Evolutionary conservation across 2,329 filamentous ascomycete species (phyloP).

Genomic region (Fusarium humuli): DNA sequence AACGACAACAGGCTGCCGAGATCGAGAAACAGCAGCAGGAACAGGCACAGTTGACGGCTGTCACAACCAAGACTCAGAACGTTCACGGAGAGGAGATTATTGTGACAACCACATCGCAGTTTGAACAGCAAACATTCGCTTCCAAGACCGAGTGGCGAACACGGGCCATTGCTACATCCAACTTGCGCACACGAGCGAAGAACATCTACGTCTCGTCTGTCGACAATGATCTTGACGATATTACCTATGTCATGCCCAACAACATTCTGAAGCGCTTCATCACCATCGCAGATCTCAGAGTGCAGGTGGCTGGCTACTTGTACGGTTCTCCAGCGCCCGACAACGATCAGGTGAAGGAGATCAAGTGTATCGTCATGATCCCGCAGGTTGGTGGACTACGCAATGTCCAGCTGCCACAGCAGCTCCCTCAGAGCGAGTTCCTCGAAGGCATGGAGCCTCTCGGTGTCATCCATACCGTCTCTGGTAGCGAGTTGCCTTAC

Average conservation of each 20-base stretch:
- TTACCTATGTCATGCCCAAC: slow-evolving; percentile 99
- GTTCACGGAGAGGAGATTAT: slow-evolving; percentile 97
- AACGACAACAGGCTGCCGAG: slow-evolving; percentile 97
- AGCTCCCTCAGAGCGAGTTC: slow-evolving; percentile 92
- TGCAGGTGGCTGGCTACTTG: slow-evolving; percentile 95
- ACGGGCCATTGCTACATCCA: slow-evolving; percentile 94
- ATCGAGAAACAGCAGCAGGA: slow-evolving; percentile 99
- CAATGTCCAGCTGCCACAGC: slow-evolving; percentile 89
- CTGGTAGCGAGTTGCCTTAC: slow-evolving; percentile 93
- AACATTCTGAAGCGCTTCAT: slow-evolving; percentile 99
- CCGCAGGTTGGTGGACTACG: slow-evolving; percentile 95
- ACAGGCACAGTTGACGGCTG: slow-evolving; percentile 93
- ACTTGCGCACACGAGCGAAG: slow-evolving; percentile 91
- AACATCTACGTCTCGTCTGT: slow-evolving; percentile 99
- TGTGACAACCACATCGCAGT: slow-evolving; percentile 97
- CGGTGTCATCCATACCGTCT: slow-evolving; percentile 94
- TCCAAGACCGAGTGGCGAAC: slow-evolving; percentile 99
- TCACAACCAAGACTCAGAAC: slow-evolving; percentile 98
- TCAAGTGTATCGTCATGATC: slow-evolving; percentile 96
- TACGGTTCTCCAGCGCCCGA: slow-evolving; percentile 94
- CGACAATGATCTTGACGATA: slow-evolving; percentile 89
- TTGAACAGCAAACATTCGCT: slow-evolving; percentile 96
- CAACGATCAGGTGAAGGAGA: slow-evolving; percentile 96
- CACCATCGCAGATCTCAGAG: slow-evolving; percentile 93
- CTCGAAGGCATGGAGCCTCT: slow-evolving; percentile 88